phyloP scores from a whole-genome alignment of 164 flowering plant genomes.

The Litsea cubeba region DNA sequence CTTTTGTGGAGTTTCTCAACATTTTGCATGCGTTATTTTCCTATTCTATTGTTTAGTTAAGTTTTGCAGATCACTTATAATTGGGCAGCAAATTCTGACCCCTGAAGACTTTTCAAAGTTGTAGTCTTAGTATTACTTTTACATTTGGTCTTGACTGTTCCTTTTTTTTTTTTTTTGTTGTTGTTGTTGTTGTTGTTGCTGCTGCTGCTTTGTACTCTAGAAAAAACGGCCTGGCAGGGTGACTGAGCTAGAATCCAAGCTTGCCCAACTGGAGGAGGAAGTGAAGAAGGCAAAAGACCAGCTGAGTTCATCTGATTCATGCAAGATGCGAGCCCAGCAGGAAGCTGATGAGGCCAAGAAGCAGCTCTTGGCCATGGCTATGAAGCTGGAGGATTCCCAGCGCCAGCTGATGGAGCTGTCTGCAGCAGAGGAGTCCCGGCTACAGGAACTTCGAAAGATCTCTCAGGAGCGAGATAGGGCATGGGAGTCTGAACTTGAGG shows the following conservation, averaged over 20 bases:
- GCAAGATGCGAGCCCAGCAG: slow-evolving; percentile 45
- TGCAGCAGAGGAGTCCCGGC: slow-evolving; percentile 42
- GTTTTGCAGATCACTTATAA: too few relatives aligned
- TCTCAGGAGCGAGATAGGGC: slow-evolving; percentile 43
- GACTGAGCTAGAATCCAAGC: slow-evolving; percentile 65
- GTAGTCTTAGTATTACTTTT: neutral
- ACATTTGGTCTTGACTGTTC: neutral
- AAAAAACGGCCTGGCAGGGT: slow-evolving; percentile 66
- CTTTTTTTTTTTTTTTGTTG: neutral
- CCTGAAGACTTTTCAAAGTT: too few relatives aligned
- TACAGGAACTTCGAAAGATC: slow-evolving; percentile 34
- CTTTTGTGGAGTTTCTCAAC: too few relatives aligned
- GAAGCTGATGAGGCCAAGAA: slow-evolving; percentile 78
- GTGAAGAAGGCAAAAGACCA: slow-evolving; percentile 66
- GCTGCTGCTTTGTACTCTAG: slow-evolving; percentile 23
- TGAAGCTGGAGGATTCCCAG: slow-evolving; percentile 57
- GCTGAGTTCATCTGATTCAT: slow-evolving; percentile 53
- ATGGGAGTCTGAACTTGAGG: slow-evolving; percentile 52
- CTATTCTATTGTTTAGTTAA: too few relatives aligned
- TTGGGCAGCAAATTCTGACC: too few relatives aligned
- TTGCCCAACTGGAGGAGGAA: slow-evolving; percentile 65
- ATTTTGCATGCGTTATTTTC: too few relatives aligned
- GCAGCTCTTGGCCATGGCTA: slow-evolving; percentile 46
- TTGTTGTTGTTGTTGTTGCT: neutral
- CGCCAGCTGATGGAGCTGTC: slow-evolving; percentile 42